Conservation (phyloP, 2,329 filamentous ascomycete species). For the Purpureocillium takamizusanense region DNA sequence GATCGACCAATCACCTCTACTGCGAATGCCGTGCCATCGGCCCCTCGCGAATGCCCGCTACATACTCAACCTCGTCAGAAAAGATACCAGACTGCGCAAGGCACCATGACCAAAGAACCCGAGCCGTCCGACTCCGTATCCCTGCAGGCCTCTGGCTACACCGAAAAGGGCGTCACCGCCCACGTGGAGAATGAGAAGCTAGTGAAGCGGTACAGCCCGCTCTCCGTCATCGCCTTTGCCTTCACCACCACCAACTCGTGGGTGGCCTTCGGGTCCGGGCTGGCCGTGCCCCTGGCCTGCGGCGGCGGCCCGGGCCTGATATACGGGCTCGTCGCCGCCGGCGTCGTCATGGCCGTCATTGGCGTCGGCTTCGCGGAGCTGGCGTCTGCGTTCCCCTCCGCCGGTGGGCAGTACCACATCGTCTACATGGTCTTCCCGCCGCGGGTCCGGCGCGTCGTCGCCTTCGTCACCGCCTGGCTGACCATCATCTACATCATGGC, state of each 20-base stretch:
- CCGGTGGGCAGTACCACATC: conserved; percentile 16
- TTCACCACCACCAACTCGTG: conserved; percentile 17
- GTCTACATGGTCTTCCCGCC: conserved; percentile 15
- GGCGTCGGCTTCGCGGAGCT: conserved; percentile 15
- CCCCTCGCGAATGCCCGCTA: no score
- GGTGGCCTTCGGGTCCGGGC: conserved; percentile 15
- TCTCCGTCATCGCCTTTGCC: conserved; percentile 15
- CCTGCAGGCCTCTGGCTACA: background rate
- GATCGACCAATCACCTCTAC: no score
- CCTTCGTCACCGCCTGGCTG: conserved; percentile 15
- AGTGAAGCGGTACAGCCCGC: conserved; percentile 13
- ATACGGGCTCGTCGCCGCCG: conserved; percentile 13
- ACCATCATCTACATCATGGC: conserved; percentile 17
- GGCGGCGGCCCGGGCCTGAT: conserved; percentile 15
- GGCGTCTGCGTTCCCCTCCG: conserved; percentile 15
- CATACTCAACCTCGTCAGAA: no score
- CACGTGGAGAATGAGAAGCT: conserved; percentile 11
- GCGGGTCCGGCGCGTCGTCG: conserved; percentile 12
- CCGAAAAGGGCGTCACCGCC: conserved; percentile 1
- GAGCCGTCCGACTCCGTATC: conserved; percentile 1
- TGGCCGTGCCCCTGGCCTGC: conserved; percentile 13
- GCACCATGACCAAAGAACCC: background rate
- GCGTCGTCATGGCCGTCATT: conserved; percentile 13
- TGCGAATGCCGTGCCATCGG: no score
- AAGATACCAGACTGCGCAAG: no score